These are phyloP conservation scores for Leishmania braziliensis DNA, from an alignment of 208 protist species.

Conservation along the genomic window DNA sequence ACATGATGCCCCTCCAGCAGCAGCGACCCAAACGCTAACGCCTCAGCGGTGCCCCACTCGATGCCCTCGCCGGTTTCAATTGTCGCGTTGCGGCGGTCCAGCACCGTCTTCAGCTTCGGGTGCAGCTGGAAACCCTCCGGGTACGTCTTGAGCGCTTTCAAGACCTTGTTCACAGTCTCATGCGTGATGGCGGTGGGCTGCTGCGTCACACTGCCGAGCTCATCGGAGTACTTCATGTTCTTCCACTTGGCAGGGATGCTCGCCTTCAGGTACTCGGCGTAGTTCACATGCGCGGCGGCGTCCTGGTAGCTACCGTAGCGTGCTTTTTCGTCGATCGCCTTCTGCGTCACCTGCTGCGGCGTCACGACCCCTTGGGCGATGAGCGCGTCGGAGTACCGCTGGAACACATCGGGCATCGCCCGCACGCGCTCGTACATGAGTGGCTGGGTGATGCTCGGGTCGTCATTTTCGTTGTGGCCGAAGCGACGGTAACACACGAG, in stretches of 20 bases:
- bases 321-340: conserved; percentile 77
- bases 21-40: conserved; percentile 95
- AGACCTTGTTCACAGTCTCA: conserved; percentile 54
- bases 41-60: conserved; percentile 96
- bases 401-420: conserved; percentile 85
- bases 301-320: conserved; percentile 79
- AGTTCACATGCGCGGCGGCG: conserved; percentile 65
- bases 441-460: conserved; percentile 98
- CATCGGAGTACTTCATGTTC: conserved; percentile 82
- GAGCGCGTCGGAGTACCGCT: conserved; percentile 79
- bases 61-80: conserved; percentile 78
- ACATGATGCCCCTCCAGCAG: conserved; percentile 95
- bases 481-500: conserved; percentile 96
- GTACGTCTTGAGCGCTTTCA: conserved; percentile 57
- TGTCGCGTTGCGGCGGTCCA: conserved; percentile 78
- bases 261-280: conserved; percentile 82
- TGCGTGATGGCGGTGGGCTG: conserved; percentile 72
- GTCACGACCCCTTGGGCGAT: conserved; percentile 83
- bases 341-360: conserved; percentile 60
- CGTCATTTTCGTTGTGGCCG: conserved; percentile 98
- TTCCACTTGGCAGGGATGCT: conserved; percentile 73
- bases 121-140: conserved; percentile 88
- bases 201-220: conserved; percentile 61
- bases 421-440: conserved; percentile 95
- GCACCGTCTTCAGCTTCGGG: conserved; percentile 75